Evolutionary conservation across 306 rosid species (phyloP).

Genomic region (Acacia crassicarpa): DNA sequence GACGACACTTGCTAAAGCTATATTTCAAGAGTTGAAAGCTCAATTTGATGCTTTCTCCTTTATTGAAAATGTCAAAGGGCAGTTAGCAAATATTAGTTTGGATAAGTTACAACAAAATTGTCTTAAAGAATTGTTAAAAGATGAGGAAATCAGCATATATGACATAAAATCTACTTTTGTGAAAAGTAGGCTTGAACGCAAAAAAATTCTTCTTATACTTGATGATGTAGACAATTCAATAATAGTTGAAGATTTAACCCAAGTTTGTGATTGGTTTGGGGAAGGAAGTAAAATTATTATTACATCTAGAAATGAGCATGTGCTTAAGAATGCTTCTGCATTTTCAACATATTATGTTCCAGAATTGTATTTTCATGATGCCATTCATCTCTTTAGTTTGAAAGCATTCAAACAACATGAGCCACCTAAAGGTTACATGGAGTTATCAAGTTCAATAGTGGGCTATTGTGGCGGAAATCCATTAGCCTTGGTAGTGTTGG

Average conservation of each 20-base stretch:
- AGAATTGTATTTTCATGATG: neutral
- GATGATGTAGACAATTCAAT: slow-evolving; percentile 8
- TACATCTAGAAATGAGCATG: slow-evolving; percentile 3
- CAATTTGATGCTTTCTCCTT: slow-evolving; percentile 6
- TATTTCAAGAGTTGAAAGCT: neutral
- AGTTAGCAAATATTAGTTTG: neutral
- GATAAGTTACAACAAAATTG: neutral
- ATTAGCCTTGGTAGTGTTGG: neutral
- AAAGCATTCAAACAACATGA: neutral
- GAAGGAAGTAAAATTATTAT: slow-evolving; percentile 24
- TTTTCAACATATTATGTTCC: neutral
- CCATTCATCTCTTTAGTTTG: slow-evolving; percentile 20
- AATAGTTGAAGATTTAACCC: neutral
- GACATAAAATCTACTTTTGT: neutral
- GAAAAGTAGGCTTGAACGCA: neutral
- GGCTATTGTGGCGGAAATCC: neutral
- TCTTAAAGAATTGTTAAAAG: neutral
- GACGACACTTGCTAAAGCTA: neutral
- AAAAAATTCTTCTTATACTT: neutral
- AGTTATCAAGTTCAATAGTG: neutral
- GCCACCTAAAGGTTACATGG: neutral
- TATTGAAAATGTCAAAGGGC: neutral
- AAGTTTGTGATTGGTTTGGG: neutral
- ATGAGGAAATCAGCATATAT: neutral
- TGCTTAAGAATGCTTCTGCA: neutral